A percentile compares a stretch with the other conserved stretches of the same genome.
Evolutionary conservation across 2,329 filamentous ascomycete genomes (phyloP).

Genomic region (Claviceps pusilla): DNA sequence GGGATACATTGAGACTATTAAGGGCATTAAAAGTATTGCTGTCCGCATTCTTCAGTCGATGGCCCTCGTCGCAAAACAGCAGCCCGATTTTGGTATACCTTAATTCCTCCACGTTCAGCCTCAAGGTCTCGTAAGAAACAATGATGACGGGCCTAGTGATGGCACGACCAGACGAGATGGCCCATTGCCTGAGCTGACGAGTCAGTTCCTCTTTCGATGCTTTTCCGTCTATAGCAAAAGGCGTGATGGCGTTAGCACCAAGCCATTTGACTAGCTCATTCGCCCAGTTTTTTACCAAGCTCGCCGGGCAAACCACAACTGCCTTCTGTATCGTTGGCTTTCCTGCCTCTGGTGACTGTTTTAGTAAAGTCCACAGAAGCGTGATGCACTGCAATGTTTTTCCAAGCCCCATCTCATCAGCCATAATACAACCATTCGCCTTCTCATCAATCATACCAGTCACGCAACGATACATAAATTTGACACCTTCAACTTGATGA

Average conservation of each 20-base stretch:
- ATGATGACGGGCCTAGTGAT: constrained; percentile 90
- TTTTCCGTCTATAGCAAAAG: constrained; percentile 94
- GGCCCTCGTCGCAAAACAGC: constrained; percentile 89
- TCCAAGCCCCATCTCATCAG: constrained; percentile 94
- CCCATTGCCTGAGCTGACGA: constrained; percentile 85
- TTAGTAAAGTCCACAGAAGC: constrained; percentile 89
- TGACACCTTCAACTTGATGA: constrained; percentile 95
- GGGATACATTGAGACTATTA: constrained; percentile 76
- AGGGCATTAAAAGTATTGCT: constrained; percentile 88
- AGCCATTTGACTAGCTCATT: constrained; percentile 97
- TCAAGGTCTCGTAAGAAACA: constrained; percentile 91
- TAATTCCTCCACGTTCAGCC: constrained; percentile 79
- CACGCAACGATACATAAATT: constrained; percentile 89
- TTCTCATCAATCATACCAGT: constrained; percentile 91
- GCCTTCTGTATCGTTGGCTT: constrained; percentile 90
- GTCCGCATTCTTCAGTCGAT: constrained; percentile 91
- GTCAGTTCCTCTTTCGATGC: constrained; percentile 87
- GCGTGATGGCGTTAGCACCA: constrained; percentile 74
- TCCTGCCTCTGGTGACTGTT: constrained; percentile 90
- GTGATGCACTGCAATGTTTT: constrained; percentile 97
- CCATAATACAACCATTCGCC: constrained; percentile 97
- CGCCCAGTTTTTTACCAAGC: constrained; percentile 93
- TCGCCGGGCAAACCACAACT: constrained; percentile 91
- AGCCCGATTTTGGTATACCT: constrained; percentile 82
- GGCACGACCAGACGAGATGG: constrained; percentile 74